Conservation (phyloP, 306 rosid genomes). For the Rosa chinensis region DNA sequence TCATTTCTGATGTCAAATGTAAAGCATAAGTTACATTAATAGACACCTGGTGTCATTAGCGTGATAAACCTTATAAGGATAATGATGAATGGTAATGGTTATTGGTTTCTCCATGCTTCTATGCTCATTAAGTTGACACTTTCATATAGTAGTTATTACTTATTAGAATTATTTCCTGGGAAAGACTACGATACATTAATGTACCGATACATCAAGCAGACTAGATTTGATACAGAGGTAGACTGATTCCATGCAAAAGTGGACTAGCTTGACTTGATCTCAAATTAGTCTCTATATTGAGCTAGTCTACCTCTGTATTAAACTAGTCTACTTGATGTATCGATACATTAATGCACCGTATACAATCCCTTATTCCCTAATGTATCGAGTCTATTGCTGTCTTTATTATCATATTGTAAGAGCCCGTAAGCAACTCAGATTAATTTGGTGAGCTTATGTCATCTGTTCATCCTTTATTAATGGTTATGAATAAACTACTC, state of each 20-base stretch:
- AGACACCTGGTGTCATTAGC: slow-evolving; percentile 3
- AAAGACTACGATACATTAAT: no score
- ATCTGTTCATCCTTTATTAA: neutral
- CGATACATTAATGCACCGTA: no score
- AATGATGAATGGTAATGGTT: neutral
- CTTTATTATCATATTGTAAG: neutral
- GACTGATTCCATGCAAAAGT: no score
- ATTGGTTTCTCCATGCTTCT: neutral
- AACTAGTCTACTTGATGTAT: no score
- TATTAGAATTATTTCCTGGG: no score
- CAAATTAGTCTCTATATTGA: no score
- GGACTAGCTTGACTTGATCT: no score
- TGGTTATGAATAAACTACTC: neutral
- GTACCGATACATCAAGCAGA: no score
- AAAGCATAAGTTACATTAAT: neutral
- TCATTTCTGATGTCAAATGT: neutral
- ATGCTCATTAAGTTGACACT: neutral
- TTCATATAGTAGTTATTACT: neutral
- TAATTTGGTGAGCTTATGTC: neutral
- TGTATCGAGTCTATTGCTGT: neutral
- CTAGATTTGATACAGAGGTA: no score
- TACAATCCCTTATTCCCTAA: neutral
- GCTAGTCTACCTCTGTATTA: no score
- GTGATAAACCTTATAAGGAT: neutral
- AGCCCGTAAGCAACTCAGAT: neutral